phyloP scores from a whole-genome alignment of 345 rosid species.

The sweet orange (Citrus sinensis) region DVS_A1.0 CM039162.1:20643501-20644000 shows the following conservation, averaged over 20 bases:
- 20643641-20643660: background rate
- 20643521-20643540: background rate
- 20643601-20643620: background rate
- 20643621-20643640: background rate
- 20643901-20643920: background rate
- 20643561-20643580: background rate
- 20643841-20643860: background rate
- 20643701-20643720: background rate
- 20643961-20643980: background rate
- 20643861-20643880: background rate
- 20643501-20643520: background rate
- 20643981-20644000: background rate
- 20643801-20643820: background rate
- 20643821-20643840: background rate
- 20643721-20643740: background rate
- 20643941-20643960: background rate
- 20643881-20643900: background rate
- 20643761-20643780: background rate
- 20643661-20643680: background rate
- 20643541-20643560: background rate
- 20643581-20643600: background rate
- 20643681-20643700: background rate
- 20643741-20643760: background rate
- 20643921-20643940: background rate
- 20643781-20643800: background rate